Percentiles rank a stretch among this genome's conserved stretches.
phyloP scores from a whole-genome alignment of 2,329 filamentous ascomycete genomes.

The Peltaster fructicola region DNA sequence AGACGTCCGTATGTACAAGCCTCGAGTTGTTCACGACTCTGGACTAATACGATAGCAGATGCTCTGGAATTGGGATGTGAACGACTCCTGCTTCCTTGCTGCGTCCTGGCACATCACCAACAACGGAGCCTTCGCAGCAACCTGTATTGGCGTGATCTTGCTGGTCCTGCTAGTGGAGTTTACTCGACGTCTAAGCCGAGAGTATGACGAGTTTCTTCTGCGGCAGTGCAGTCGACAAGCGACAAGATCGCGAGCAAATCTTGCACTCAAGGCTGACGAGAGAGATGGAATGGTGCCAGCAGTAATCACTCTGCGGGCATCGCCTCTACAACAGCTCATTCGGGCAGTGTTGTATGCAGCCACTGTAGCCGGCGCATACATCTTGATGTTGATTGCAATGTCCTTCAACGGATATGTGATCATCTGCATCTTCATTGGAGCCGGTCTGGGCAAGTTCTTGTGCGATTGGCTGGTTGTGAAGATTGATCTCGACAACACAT shows the following conservation, averaged over 20 bases:
- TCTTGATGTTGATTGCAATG: constrained; percentile 53
- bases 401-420: constrained; percentile 57
- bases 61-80: constrained; percentile 64
- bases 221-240: constrained; percentile 27
- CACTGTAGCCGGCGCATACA: constrained; percentile 60
- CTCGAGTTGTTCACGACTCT: too few relatives aligned
- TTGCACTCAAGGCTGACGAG: not conserved
- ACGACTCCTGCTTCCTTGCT: constrained; percentile 55
- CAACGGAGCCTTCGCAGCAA: constrained; percentile 56
- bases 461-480: constrained; percentile 71
- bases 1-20: too few relatives aligned
- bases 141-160: constrained; percentile 61
- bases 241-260: not conserved
- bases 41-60: too few relatives aligned
- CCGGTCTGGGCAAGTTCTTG: constrained; percentile 52
- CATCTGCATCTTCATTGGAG: constrained; percentile 63
- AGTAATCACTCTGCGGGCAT: constrained; percentile 40
- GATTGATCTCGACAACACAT: too few relatives aligned
- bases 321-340: constrained; percentile 48
- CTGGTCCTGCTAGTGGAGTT: constrained; percentile 57
- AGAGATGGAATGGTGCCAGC: constrained; percentile 5
- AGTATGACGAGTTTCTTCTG: constrained; percentile 53
- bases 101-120: constrained; percentile 52
- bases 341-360: constrained; percentile 50
- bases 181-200: constrained; percentile 50